Evolutionary conservation across 768 basidiomycete genomes (phyloP).

Genomic region (Kwoniella shandongensis): DNA sequence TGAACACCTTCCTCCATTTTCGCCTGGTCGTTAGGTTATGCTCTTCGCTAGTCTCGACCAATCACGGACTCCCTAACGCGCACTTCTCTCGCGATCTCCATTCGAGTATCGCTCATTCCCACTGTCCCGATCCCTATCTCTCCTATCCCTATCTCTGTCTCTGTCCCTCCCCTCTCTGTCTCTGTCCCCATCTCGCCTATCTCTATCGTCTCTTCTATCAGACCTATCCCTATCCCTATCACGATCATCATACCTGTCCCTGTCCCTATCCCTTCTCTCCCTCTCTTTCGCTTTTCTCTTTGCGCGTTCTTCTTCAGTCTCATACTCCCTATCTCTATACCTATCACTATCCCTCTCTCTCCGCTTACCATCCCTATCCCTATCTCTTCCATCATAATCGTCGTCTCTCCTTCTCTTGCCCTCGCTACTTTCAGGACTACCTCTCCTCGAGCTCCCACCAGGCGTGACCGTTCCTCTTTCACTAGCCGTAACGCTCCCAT

Average conservation of each 20-base stretch:
- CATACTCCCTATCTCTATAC: conserved; percentile 23
- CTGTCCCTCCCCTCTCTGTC: background rate
- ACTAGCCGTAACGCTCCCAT: conserved; percentile 11
- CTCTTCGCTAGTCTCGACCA: too few relatives aligned
- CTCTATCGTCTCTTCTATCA: conserved; percentile 16
- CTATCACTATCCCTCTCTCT: conserved; percentile 13
- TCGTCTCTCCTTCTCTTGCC: conserved; percentile 25
- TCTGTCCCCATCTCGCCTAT: conserved; percentile 17
- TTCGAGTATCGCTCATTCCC: too few relatives aligned
- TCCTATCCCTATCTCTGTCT: conserved; percentile 12
- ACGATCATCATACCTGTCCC: conserved; percentile 17
- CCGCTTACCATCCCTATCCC: conserved; percentile 16
- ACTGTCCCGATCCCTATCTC: conserved; percentile 7
- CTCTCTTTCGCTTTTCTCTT: conserved; percentile 37
- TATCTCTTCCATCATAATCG: conserved; percentile 12
- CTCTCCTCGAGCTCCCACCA: conserved; percentile 20
- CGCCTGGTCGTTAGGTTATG: too few relatives aligned
- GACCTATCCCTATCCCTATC: conserved; percentile 11
- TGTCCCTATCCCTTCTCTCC: conserved; percentile 14
- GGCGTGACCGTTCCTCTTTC: conserved; percentile 1
- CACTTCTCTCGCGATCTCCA: too few relatives aligned
- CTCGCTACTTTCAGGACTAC: conserved; percentile 22
- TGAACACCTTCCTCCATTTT: too few relatives aligned
- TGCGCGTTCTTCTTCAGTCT: conserved; percentile 34
- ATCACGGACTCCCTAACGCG: too few relatives aligned